Evolutionary conservation across 2,329 filamentous ascomycete species (phyloP).

Genomic region (Chaetomium olivaceum): DNA sequence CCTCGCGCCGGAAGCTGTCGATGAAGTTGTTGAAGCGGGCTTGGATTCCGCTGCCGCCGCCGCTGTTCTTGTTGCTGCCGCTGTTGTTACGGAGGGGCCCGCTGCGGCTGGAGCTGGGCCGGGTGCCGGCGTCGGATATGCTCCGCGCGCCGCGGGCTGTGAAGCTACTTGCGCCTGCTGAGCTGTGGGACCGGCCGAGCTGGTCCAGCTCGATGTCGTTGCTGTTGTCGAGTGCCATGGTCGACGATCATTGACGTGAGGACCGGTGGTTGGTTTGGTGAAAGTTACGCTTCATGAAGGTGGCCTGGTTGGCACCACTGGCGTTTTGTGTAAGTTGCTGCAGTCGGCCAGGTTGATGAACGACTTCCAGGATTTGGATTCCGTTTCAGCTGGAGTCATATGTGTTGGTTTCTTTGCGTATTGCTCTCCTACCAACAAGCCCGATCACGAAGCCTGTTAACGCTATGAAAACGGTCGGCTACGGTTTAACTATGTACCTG

Average conservation of each 20-base stretch:
- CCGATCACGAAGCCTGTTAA: background rate
- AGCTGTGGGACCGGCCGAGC: slow-evolving; percentile 25
- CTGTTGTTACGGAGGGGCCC: background rate
- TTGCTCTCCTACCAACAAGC: background rate
- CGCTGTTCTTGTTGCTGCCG: background rate
- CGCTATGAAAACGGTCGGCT: too few species aligned
- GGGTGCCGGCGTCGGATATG: slow-evolving; percentile 3
- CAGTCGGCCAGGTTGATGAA: too few species aligned
- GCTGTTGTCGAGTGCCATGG: slow-evolving; percentile 18
- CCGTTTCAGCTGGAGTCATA: background rate
- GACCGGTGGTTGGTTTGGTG: background rate
- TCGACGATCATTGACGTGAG: background rate
- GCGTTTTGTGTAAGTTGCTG: background rate
- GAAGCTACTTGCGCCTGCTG: slow-evolving; percentile 28
- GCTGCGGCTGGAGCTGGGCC: background rate
- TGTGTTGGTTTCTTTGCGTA: background rate
- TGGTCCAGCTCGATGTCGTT: slow-evolving; percentile 33
- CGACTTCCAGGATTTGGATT: too few species aligned
- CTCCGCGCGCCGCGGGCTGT: slow-evolving; percentile 16
- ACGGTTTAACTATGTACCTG: too few species aligned
- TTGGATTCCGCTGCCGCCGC: slow-evolving; percentile 12
- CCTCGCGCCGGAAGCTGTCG: slow-evolving; percentile 34
- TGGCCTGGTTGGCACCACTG: background rate
- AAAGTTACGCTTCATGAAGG: background rate
- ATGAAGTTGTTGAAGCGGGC: slow-evolving; percentile 26